These are phyloP conservation scores for Leptographium radiaticola DNA, from an alignment of 2,329 filamentous ascomycete genomes.

Conservation along the genomic window DNA sequence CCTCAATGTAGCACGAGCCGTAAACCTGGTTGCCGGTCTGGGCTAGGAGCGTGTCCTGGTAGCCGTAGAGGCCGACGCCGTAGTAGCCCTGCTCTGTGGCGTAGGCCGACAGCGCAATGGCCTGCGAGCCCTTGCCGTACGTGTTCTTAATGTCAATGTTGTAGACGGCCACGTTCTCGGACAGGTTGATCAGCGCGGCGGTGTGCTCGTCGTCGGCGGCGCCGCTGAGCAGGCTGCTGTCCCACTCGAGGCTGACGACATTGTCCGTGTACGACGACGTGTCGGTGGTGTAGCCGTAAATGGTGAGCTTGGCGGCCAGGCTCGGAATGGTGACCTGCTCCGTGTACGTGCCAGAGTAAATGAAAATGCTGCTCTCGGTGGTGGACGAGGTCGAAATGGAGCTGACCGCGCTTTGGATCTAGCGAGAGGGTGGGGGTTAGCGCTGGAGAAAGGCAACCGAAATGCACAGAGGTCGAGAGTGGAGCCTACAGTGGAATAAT, in stretches of 20 bases:
- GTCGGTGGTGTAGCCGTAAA: conserved; percentile 40
- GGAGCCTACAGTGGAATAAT: not conserved
- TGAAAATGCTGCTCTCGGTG: conserved; percentile 45
- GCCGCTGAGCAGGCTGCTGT: conserved; percentile 30
- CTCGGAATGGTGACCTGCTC: conserved; percentile 44
- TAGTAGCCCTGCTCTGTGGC: conserved; percentile 32
- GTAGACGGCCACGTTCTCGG: conserved; percentile 43
- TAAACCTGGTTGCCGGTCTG: conserved; percentile 34
- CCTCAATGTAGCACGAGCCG: conserved; percentile 25
- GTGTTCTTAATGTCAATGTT: conserved; percentile 42
- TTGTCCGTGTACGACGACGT: conserved; percentile 40
- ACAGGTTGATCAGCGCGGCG: conserved; percentile 29
- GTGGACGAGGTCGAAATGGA: conserved; percentile 39
- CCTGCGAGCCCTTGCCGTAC: conserved; percentile 32
- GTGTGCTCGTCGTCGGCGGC: conserved; percentile 36
- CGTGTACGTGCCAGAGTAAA: conserved; percentile 44
- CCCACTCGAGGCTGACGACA: conserved; percentile 38
- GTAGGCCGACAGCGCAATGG: conserved; percentile 31
- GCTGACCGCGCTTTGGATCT: conserved; percentile 42
- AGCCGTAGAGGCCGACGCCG: conserved; percentile 30
- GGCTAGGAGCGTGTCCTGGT: conserved; percentile 36
- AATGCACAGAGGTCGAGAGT: not conserved
- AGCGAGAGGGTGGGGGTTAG: not conserved
- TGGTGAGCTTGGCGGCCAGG: conserved; percentile 34
- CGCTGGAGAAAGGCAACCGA: not conserved